A percentile compares a stretch with the other conserved stretches of the same genome.
These are phyloP conservation scores for Cephaloascus albidus DNA, from an alignment of 805 yeast species.

Conservation along the genomic window DNA sequence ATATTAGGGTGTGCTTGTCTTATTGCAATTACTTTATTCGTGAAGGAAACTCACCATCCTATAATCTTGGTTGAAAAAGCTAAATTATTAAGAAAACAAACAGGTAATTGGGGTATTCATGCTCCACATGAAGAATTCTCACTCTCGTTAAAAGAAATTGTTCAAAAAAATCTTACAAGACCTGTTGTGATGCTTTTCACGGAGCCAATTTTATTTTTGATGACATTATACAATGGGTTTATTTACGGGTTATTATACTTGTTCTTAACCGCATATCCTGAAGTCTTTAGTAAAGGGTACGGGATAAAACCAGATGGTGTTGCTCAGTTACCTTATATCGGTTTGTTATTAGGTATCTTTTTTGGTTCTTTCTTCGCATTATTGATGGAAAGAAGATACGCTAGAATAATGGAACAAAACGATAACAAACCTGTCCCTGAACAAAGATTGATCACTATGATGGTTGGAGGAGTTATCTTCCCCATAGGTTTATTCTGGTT, in stretches of 20 bases:
- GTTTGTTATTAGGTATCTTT: conserved; percentile 60
- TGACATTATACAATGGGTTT: conserved; percentile 67
- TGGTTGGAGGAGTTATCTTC: conserved; percentile 32
- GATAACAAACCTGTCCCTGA: conserved; percentile 49
- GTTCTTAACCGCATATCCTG: conserved; percentile 67
- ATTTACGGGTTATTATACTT: conserved; percentile 74
- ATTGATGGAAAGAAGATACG: conserved; percentile 45
- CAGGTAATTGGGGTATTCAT: conserved; percentile 77
- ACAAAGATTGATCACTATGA: conserved; percentile 47
- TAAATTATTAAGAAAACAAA: conserved; percentile 45
- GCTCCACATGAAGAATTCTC: conserved; percentile 66
- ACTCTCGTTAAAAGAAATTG: conserved; percentile 47
- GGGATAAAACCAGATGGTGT: conserved; percentile 50
- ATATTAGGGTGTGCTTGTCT: conserved; percentile 41
- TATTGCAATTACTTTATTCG: conserved; percentile 30
- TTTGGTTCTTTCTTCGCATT: conserved; percentile 48
- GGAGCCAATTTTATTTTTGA: conserved; percentile 65
- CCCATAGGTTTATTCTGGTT: conserved; percentile 49
- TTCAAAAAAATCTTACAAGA: conserved; percentile 53
- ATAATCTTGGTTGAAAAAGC: conserved; percentile 58
- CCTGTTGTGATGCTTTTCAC: conserved; percentile 58
- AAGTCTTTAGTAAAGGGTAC: conserved; percentile 57
- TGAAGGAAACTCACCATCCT: conserved; percentile 68
- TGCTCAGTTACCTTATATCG: conserved; percentile 72
- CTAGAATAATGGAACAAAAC: conserved; percentile 30